phyloP scores from a whole-genome alignment of 2,329 filamentous ascomycete species.

The Aspergillus transmontanensis region DNA sequence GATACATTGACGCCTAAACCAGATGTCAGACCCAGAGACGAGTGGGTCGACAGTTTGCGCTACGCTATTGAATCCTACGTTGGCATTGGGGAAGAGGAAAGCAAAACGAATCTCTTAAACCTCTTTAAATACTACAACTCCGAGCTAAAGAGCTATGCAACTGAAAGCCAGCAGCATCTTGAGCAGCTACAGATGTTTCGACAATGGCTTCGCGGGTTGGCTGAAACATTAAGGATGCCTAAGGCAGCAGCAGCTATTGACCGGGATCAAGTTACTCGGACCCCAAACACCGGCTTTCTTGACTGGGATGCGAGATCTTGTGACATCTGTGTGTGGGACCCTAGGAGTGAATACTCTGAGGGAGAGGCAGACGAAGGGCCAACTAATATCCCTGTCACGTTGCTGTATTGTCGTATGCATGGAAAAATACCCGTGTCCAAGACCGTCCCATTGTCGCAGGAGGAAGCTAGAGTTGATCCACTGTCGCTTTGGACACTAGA shows the following conservation, averaged over 20 bases:
- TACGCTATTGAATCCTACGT: neutral
- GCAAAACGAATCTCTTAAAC: neutral
- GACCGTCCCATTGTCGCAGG: neutral
- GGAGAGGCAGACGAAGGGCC: neutral
- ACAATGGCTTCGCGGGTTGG: neutral
- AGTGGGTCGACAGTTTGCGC: constrained; percentile 1
- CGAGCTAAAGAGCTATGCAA: neutral
- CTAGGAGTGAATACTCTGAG: neutral
- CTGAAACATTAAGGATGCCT: neutral
- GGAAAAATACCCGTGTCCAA: neutral
- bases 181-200: neutral
- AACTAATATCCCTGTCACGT: neutral
- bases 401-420: neutral
- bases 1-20: neutral
- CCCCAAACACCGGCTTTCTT: neutral
- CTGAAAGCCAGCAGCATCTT: neutral
- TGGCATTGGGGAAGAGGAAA: neutral
- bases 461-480: neutral
- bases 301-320: neutral
- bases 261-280: neutral
- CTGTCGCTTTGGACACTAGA: neutral
- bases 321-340: constrained; percentile 1
- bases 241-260: neutral
- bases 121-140: neutral
- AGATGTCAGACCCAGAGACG: neutral